Evolutionary conservation across 2,329 filamentous ascomycete species (phyloP).

Genomic region (Pestalotiopsis sp.): DNA sequence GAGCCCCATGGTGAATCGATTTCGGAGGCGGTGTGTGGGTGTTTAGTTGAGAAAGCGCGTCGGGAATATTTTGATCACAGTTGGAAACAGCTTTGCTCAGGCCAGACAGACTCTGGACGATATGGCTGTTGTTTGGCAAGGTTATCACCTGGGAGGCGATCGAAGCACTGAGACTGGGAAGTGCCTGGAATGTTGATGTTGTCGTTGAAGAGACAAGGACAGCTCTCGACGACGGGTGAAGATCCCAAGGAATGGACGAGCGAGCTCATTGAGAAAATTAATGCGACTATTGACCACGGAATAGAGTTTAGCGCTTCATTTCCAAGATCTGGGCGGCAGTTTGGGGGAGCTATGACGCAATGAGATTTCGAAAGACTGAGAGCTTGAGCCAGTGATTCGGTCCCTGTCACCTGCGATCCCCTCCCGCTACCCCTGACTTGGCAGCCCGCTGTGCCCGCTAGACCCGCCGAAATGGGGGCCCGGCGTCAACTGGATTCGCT

Average conservation of each 20-base stretch:
- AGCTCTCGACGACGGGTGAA: not conserved
- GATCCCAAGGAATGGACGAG: not conserved
- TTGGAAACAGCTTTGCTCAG: not conserved
- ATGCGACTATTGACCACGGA: not conserved
- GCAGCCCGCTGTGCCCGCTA: not conserved
- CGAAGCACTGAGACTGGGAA: not conserved
- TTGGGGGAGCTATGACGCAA: constrained; percentile 2
- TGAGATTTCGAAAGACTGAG: not conserved
- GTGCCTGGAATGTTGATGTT: not conserved
- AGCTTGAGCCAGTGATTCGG: not conserved
- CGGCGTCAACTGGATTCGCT: not conserved
- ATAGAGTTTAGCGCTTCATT: constrained; percentile 7
- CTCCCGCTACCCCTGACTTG: not conserved
- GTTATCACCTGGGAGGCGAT: not conserved
- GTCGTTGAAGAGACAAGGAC: not conserved
- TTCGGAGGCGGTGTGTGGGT: not conserved
- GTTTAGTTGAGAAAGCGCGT: not conserved
- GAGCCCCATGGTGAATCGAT: constrained; percentile 42
- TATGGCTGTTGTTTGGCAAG: not conserved
- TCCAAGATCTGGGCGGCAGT: constrained; percentile 1
- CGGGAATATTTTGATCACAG: not conserved
- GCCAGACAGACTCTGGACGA: not conserved
- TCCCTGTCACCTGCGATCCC: not conserved
- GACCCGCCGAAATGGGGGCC: not conserved
- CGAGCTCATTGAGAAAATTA: not conserved